phyloP scores from a whole-genome alignment of 768 basidiomycete genomes.

The Tulasnella sp. region DNA sequence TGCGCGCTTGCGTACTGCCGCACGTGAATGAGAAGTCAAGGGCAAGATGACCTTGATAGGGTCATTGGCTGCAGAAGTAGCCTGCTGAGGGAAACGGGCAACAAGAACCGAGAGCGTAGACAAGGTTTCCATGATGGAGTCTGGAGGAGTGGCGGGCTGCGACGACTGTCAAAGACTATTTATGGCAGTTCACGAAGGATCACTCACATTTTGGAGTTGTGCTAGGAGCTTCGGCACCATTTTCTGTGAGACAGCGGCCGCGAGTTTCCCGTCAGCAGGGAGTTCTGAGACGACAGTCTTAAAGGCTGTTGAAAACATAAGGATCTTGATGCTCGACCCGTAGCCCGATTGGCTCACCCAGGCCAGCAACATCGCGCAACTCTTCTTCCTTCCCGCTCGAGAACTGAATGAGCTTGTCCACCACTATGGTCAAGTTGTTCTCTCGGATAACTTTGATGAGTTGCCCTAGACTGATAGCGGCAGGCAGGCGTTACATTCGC shows the following conservation, averaged over 20 bases:
- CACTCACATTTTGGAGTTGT: conserved; percentile 62
- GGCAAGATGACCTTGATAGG: conserved; percentile 60
- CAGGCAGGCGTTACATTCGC: neutral
- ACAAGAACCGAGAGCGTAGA: conserved; percentile 82
- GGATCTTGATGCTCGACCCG: neutral
- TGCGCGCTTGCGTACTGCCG: conserved; percentile 86
- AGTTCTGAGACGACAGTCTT: conserved; percentile 93
- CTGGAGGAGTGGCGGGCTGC: conserved; percentile 59
- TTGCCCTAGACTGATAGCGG: conserved; percentile 57
- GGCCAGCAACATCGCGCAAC: conserved; percentile 82
- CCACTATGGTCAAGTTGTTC: conserved; percentile 69
- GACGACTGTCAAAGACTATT: neutral
- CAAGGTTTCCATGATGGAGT: conserved; percentile 72
- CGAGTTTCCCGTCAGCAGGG: conserved; percentile 69
- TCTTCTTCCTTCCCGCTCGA: conserved; percentile 85
- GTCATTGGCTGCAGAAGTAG: conserved; percentile 44
- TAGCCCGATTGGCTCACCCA: conserved; percentile 46
- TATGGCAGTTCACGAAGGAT: neutral
- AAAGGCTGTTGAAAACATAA: conserved; percentile 43
- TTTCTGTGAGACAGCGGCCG: conserved; percentile 67
- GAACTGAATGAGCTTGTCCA: conserved; percentile 81
- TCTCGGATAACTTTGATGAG: conserved; percentile 83
- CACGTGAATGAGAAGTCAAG: conserved; percentile 59
- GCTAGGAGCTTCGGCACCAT: conserved; percentile 71
- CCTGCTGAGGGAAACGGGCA: conserved; percentile 64